Evolutionary conservation across 176 grass and related monocot genomes (phyloP), one percentile per base, ranked within the genome.

Genomic region (Eremochloa ophiuroides): DNA sequence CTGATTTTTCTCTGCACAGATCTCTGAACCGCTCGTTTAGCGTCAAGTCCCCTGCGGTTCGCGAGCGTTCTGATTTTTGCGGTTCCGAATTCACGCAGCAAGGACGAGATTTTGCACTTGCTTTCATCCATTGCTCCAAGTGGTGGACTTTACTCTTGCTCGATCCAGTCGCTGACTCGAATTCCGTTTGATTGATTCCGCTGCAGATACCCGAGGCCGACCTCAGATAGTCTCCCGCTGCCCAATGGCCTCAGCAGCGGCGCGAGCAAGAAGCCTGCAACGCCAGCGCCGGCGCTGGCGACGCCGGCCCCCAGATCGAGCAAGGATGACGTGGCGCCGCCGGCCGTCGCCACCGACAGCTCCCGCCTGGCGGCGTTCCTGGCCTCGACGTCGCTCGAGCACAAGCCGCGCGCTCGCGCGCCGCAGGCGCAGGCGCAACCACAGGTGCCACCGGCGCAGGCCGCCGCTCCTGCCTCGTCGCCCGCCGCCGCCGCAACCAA

Each of bases 151-250:
- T 28, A 7, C 77, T 77, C 76, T 80, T 69, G 16, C 43, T 60
- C 69, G 55, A 82, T 82, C 85, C 77, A 78, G 74, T 82, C 59
- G 18, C 11, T 81, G 3, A 78, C 35, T 33, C 18, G 2, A 12
- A 22, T 15, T 20, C 18, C 1, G 23, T 51, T 85, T 78, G 53
- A 38, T 43, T 76, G 53, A 4, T 73, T 75, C 66, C 12, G 26
- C 27, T 46, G 65, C 86, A 97, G 94, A 87, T 93, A 50, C 78
- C 85, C 90, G 74, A 91, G 84, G 86, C 75, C 91, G 3, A 89
- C 61, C 48, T 71, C 88, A 10, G 94, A 97, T 64, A 69, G 75
- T 65, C 42, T 89, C 18, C 88, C 84, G 1, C 84, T 89, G 40
- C 46, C 80, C 48, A 87, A 88, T 84, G 71, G 78, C 71, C 68